A percentile compares a stretch with the other conserved stretches of the same genome.
phyloP scores from a whole-genome alignment of 2,329 filamentous ascomycete genomes.

The Ascochyta koolunga region DNA sequence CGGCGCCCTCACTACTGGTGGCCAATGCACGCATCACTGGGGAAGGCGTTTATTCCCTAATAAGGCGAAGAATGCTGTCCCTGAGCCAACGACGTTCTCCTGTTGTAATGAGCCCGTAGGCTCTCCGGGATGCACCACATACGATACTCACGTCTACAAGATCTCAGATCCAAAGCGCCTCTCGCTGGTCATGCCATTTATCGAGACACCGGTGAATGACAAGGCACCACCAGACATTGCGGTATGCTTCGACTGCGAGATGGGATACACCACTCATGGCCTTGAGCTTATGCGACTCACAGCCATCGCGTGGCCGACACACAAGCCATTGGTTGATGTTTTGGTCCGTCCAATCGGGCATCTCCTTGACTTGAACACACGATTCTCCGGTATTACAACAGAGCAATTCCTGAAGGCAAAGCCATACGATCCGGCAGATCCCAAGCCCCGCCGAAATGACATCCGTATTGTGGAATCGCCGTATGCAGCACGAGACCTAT shows the following conservation, averaged over 20 bases:
- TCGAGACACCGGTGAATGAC: conserved; percentile 73
- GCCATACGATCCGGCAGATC: conserved; percentile 36
- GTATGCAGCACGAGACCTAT: conserved; percentile 72
- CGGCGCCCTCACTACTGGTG: conserved; percentile 79
- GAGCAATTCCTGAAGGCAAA: conserved; percentile 74
- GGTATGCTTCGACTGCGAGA: conserved; percentile 93
- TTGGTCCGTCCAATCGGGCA: conserved; percentile 84
- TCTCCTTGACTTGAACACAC: conserved; percentile 87
- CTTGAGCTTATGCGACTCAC: conserved; percentile 90
- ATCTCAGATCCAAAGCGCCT: conserved; percentile 76
- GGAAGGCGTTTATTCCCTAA: conserved; percentile 66
- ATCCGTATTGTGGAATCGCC: conserved; percentile 80
- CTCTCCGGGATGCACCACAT: conserved; percentile 76
- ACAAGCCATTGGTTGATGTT: conserved; percentile 77
- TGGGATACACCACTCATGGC: conserved; percentile 91
- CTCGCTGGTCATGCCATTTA: conserved; percentile 79
- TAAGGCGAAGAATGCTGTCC: conserved; percentile 60
- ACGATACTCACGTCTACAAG: conserved; percentile 85
- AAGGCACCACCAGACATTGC: conserved; percentile 56
- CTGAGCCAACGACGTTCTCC: conserved; percentile 65
- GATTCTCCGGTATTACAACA: conserved; percentile 84
- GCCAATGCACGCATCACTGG: conserved; percentile 80
- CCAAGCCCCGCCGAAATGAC: conserved; percentile 32
- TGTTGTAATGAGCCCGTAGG: conserved; percentile 82
- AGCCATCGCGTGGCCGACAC: conserved; percentile 83